Conservation (phyloP, 2,329 filamentous ascomycete genomes). For the Sordariomycetes sp. region DNA sequence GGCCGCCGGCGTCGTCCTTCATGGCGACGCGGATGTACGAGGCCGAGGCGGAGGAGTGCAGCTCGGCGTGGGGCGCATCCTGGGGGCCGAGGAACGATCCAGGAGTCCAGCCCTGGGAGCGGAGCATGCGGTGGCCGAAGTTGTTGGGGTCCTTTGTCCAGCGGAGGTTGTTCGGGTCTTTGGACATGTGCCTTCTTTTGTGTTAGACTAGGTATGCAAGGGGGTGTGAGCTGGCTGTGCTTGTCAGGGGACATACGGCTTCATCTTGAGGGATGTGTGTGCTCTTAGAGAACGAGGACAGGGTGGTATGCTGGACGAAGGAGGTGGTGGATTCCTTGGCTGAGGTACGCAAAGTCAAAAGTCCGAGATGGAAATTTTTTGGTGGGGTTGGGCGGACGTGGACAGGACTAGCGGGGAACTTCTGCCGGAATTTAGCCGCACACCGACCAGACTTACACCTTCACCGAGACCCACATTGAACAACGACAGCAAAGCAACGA, state of each 20-base stretch:
- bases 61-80: slow-evolving; percentile 61
- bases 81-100: slow-evolving; percentile 73
- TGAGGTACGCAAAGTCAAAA: background rate
- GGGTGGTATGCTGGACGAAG: background rate
- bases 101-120: slow-evolving; percentile 81
- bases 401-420: background rate
- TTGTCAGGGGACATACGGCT: no score
- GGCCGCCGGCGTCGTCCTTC: slow-evolving; percentile 84
- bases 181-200: slow-evolving; percentile 40
- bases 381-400: background rate
- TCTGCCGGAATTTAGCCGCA: background rate
- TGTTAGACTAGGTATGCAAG: background rate
- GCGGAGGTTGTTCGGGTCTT: slow-evolving; percentile 91
- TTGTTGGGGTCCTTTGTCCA: slow-evolving; percentile 76
- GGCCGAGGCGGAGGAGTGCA: slow-evolving; percentile 70
- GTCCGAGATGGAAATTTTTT: background rate
- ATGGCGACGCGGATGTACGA: slow-evolving; percentile 77
- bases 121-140: slow-evolving; percentile 85
- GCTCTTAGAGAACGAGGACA: background rate
- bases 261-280: background rate
- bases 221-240: background rate
- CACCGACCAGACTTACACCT: background rate
- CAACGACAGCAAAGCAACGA: background rate
- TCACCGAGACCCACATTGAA: background rate
- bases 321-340: background rate